These are phyloP conservation scores for Croton laevigatus DNA, from an alignment of 441 rosid species.

Conservation along the genomic window DNA sequence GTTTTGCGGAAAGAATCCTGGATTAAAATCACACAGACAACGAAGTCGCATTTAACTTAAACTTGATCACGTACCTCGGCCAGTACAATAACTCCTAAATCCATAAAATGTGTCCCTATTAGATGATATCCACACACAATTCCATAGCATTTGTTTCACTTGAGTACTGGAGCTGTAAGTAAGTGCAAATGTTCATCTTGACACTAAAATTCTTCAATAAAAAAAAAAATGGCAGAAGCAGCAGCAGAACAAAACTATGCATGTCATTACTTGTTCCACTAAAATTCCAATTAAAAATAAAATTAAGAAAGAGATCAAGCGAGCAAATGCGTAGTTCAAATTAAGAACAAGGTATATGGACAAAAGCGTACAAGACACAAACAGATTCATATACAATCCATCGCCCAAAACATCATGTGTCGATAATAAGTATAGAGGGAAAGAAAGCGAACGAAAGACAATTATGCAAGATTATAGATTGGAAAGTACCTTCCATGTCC, in stretches of 20 bases:
- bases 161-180: conserved; percentile 46
- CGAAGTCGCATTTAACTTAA: conserved; percentile 10
- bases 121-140: conserved; percentile 41
- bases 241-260: neutral
- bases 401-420: neutral
- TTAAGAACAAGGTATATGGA: neutral
- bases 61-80: conserved; percentile 48
- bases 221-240: conserved; percentile 9
- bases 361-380: neutral
- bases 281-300: conserved; percentile 4
- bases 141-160: conserved; percentile 37
- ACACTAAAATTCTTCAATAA: conserved; percentile 17
- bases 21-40: conserved; percentile 1
- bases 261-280: neutral
- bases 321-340: neutral
- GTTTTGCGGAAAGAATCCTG: neutral
- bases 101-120: conserved; percentile 49
- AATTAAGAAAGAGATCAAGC: neutral
- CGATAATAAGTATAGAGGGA: neutral
- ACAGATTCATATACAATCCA: neutral
- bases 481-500: conserved; percentile 53
- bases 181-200: conserved; percentile 25
- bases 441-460: neutral
- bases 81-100: conserved; percentile 65
- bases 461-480: neutral